phyloP scores from a whole-genome alignment of 129 eudicot species.

The Smallanthus sonchifolius region DNA sequence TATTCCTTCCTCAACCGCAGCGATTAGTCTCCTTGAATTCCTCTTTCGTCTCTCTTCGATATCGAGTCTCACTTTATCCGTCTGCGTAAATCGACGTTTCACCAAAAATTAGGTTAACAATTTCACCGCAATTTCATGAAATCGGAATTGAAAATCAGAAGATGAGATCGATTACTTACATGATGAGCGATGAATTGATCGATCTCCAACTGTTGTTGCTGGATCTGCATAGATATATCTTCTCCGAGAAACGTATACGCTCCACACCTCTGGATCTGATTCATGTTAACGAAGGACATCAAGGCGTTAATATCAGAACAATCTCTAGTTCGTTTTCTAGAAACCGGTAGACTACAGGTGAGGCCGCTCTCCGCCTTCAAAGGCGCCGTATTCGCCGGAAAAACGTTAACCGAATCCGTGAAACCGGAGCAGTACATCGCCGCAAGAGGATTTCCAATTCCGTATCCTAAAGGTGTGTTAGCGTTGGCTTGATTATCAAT shows the following conservation, averaged over 20 bases:
- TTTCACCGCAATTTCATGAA: neutral
- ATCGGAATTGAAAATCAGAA: neutral
- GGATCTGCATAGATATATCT: constrained; percentile 45
- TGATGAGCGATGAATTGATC: constrained; percentile 53
- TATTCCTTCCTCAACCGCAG: constrained; percentile 53
- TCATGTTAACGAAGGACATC: constrained; percentile 17
- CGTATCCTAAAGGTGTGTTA: neutral
- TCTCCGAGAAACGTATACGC: constrained; percentile 26
- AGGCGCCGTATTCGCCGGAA: constrained; percentile 13
- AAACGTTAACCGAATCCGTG: neutral
- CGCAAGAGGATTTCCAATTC: neutral
- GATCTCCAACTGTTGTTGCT: constrained; percentile 47
- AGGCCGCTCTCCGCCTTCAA: constrained; percentile 34
- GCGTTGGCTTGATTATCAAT: constrained; percentile 14
- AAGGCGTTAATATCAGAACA: constrained; percentile 1
- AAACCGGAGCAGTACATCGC: constrained; percentile 28
- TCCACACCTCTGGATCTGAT: constrained; percentile 19
- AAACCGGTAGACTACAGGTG: constrained; percentile 31
- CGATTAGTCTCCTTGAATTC: constrained; percentile 45
- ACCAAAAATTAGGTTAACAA: neutral
- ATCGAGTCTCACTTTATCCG: constrained; percentile 57
- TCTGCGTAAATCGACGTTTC: constrained; percentile 28
- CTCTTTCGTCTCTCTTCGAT: constrained; percentile 60
- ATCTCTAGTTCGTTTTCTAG: constrained; percentile 27
- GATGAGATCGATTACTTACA: constrained; percentile 27